Conservation (phyloP, 257 asterid genomes). For the Solanum virginianum region DNA sequence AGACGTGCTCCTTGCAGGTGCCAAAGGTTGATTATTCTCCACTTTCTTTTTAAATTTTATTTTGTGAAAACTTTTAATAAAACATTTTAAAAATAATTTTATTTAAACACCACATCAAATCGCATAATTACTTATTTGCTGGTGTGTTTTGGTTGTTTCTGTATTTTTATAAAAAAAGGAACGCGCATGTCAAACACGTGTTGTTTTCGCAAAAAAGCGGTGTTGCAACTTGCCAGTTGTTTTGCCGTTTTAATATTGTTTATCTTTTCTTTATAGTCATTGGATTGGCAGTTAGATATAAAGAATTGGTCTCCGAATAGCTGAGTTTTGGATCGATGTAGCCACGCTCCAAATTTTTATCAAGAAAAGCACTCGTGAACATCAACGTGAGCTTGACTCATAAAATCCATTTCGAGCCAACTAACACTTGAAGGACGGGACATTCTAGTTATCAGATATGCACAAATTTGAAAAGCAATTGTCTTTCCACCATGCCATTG, state of each 20-base stretch:
- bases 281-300: not conserved
- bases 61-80: too few relatives aligned
- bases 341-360: not conserved
- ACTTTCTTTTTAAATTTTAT: not conserved
- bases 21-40: not conserved
- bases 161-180: too few relatives aligned
- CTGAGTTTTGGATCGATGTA: too few relatives aligned
- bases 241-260: not conserved
- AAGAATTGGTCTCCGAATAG: not conserved
- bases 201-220: slow-evolving; percentile 12
- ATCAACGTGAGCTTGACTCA: not conserved
- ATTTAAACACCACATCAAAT: not conserved
- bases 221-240: slow-evolving; percentile 8
- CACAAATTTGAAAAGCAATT: too few relatives aligned
- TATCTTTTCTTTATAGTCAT: too few relatives aligned
- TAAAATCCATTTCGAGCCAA: not conserved
- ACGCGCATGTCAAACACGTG: slow-evolving; percentile 38
- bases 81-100: too few relatives aligned
- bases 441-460: too few relatives aligned
- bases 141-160: not conserved
- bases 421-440: too few relatives aligned
- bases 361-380: not conserved
- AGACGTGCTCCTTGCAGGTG: not conserved
- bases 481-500: too few relatives aligned
- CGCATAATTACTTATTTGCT: not conserved